Conservation (phyloP, 2,329 filamentous ascomycete genomes). For the Aspergillus niger region DNA sequence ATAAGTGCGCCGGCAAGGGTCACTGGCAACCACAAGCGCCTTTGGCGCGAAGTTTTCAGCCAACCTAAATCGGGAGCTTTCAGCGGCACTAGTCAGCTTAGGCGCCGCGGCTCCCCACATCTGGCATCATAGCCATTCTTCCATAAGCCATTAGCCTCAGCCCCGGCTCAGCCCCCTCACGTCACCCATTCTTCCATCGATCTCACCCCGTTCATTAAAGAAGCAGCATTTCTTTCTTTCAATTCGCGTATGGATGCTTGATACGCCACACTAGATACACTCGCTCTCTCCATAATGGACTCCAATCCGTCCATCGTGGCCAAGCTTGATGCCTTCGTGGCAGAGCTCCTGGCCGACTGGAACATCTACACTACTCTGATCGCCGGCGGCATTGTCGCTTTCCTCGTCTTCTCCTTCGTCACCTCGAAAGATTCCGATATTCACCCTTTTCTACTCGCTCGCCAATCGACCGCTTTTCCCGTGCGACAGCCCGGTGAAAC, state of each 20-base stretch:
- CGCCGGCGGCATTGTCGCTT: constrained; percentile 63
- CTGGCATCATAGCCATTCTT: constrained; percentile 1
- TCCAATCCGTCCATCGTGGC: constrained; percentile 58
- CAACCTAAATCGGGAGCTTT: constrained; percentile 12
- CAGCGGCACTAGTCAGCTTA: neutral
- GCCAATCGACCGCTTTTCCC: constrained; percentile 75
- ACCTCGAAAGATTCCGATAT: constrained; percentile 80
- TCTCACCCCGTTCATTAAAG: neutral
- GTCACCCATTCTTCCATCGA: neutral
- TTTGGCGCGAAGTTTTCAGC: constrained; percentile 24
- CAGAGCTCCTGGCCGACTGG: constrained; percentile 74
- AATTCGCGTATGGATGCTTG: neutral
- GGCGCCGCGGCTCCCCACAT: constrained; percentile 21
- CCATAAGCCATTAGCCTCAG: neutral
- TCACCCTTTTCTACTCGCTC: constrained; percentile 85
- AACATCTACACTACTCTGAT: constrained; percentile 76
- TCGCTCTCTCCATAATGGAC: constrained; percentile 34
- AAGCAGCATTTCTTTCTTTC: neutral
- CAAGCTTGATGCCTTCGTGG: constrained; percentile 71
- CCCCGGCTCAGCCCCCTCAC: constrained; percentile 2
- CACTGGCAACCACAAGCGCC: constrained; percentile 24
- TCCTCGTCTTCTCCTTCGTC: constrained; percentile 71
- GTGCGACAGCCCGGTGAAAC: constrained; percentile 85
- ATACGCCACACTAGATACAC: constrained; percentile 3
- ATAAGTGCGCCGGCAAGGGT: constrained; percentile 10